Percentiles rank a stretch among this genome's conserved stretches.
phyloP scores from a whole-genome alignment of 225 moss, liverwort and hornwort genomes.

The Marchantia polymorpha region DNA sequence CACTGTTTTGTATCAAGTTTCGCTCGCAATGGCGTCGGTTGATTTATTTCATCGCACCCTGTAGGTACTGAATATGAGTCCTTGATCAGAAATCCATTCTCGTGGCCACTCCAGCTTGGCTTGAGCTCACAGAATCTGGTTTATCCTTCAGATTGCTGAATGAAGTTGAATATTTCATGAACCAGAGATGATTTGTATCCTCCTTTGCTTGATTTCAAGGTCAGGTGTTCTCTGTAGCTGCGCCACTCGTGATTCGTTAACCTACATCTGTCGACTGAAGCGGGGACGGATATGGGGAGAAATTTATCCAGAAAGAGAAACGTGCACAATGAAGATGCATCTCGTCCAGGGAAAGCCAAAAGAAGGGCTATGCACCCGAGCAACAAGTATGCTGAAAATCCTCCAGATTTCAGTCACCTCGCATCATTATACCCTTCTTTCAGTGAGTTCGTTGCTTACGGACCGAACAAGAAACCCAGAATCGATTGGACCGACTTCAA shows the following conservation, averaged over 20 bases:
- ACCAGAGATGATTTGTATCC: background rate
- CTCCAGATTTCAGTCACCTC: constrained; percentile 72
- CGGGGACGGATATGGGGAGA: background rate
- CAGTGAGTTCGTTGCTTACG: constrained; percentile 53
- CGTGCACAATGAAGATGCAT: background rate
- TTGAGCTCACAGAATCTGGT: background rate
- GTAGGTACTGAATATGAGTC: background rate
- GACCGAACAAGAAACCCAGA: constrained; percentile 57
- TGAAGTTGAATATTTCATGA: background rate
- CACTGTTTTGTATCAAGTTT: background rate
- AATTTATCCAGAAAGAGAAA: constrained; percentile 11
- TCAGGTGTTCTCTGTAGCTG: background rate
- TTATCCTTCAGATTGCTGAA: no score
- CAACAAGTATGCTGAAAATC: constrained; percentile 87
- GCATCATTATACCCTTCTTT: constrained; percentile 73
- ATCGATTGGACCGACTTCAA: constrained; percentile 97
- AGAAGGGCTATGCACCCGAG: constrained; percentile 69
- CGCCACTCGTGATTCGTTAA: background rate
- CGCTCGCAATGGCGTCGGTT: background rate
- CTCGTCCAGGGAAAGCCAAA: constrained; percentile 12
- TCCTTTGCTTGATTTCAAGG: background rate
- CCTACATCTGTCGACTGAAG: background rate
- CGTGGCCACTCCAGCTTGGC: background rate
- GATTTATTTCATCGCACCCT: background rate
- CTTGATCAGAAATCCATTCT: background rate